Base-by-base conservation (phyloP, 768 basidiomycete species). In the Rhizopogon vulgaris region DNA sequence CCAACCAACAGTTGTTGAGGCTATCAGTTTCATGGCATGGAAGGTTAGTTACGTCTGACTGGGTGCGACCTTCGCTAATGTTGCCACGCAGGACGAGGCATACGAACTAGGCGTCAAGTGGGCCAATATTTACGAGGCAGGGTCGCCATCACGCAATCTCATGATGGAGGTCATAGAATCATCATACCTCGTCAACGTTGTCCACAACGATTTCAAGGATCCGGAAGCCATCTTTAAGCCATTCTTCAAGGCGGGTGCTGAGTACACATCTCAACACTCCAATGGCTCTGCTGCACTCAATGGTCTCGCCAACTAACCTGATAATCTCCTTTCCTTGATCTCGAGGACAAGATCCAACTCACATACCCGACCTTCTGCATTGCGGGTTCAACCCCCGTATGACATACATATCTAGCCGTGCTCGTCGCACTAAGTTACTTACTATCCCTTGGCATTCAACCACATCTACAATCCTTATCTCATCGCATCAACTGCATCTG, bases 11-110 rank as follows among this genome's bases (percentile, higher is more conserved):
- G 92, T 96, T 55, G 94, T 97, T 18, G 94, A 97, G 67, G 91
- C 94, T 3, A 87, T 95, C 60, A 94, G 92, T 64, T 96, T 96
- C 77, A 94, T 95, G 89, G 94, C 94, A 14, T 96, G 94, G 94
- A 95, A 95, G 82, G 90, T 85, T 48, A 18, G 47, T 45, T 30
- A 8, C 17, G 1, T 45, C 27, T 32, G 39, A 30, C 27, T 49
- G n/a, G 22, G 27, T 42, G 14, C 25, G 45, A 53, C 36, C 38
- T 39, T 52, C 41, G 55, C 47, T 43, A 49, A 60, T 36, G 47
- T 41, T 49, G 18, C 36, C 36, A n/a, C 54, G 11, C 55, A 91
- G 87, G 94, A 97, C 60, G 94, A 97, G 66, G 94, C 94, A 8
- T 97, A 82, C 58, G 92, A 94, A 65, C 81, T 96, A 24, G 94